Conservation (phyloP, 179 eudicot species). For the Beta corolliflora region DNA sequence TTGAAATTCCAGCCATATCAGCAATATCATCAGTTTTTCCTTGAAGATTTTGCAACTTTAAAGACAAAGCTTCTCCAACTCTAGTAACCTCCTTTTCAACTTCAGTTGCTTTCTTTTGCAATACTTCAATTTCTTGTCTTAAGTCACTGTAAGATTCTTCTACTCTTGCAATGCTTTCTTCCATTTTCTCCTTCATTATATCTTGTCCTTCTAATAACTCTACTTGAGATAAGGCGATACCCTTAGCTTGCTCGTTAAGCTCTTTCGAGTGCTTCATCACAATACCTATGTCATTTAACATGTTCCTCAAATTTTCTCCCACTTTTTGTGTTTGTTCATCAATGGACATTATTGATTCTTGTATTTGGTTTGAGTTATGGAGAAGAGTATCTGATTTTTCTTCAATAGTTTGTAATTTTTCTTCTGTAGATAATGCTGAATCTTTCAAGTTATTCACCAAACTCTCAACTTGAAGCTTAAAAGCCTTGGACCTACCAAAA, state of each 20-base stretch:
- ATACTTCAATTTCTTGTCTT: conserved; percentile 19
- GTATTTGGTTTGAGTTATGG: conserved; percentile 46
- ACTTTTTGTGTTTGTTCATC: conserved; percentile 29
- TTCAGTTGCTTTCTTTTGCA: conserved; percentile 35
- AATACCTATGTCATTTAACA: conserved; percentile 22
- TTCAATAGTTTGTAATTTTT: conserved; percentile 59
- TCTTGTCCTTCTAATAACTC: conserved; percentile 36
- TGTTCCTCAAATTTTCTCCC: conserved; percentile 27
- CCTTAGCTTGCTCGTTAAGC: conserved; percentile 31
- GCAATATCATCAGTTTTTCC: conserved; percentile 74
- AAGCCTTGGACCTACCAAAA: conserved; percentile 61
- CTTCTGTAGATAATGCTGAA: conserved; percentile 63
- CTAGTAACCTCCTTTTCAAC: conserved; percentile 55
- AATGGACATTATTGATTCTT: conserved; percentile 42
- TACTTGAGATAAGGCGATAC: conserved; percentile 27
- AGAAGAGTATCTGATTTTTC: conserved; percentile 56
- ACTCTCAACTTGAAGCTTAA: conserved; percentile 68
- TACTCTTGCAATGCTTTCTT: conserved; percentile 29
- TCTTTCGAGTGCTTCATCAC: conserved; percentile 27
- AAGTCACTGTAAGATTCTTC: conserved; percentile 27
- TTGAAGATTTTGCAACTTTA: conserved; percentile 56
- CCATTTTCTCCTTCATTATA: conserved; percentile 27
- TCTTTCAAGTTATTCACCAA: conserved; percentile 70
- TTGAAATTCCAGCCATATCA: conserved; percentile 49
- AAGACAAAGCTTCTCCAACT: conserved; percentile 56